These are phyloP conservation scores for Melaleuca alternifolia DNA, from an alignment of 345 rosid genomes.

Conservation along the genomic window DNA sequence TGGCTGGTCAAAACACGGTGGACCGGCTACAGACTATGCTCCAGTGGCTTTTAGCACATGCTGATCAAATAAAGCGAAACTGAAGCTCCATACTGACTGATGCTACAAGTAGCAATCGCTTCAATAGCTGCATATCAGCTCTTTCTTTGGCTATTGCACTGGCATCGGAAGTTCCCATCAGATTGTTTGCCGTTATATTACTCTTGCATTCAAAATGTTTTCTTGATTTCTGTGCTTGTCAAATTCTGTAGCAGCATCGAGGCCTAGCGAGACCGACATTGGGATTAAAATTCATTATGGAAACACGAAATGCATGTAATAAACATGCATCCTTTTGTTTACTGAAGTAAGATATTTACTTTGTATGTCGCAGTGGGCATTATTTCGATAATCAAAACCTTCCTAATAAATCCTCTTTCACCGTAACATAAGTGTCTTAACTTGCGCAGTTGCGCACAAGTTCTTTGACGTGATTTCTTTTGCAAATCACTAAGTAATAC, in stretches of 20 bases:
- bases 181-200: not conserved
- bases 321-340: not conserved
- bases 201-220: not conserved
- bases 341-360: not conserved
- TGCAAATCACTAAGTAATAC: not conserved
- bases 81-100: not conserved
- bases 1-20: not conserved
- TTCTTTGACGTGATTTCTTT: not conserved
- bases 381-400: not conserved
- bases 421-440: not conserved
- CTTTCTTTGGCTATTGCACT: not conserved
- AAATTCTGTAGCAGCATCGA: not conserved
- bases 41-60: not conserved
- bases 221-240: not conserved
- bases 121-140: not conserved
- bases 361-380: not conserved
- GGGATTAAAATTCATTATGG: not conserved
- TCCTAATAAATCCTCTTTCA: not conserved
- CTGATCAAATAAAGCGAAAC: not conserved
- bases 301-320: not conserved
- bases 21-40: not conserved
- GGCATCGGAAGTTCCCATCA: not conserved
- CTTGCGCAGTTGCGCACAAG: not conserved
- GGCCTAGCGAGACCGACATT: not conserved
- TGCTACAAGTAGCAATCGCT: not conserved